A percentile compares a stretch with the other conserved stretches of the same genome.
Conservation (phyloP, 73 alveolate species). For the Paramecium tetraurelia region DNA sequence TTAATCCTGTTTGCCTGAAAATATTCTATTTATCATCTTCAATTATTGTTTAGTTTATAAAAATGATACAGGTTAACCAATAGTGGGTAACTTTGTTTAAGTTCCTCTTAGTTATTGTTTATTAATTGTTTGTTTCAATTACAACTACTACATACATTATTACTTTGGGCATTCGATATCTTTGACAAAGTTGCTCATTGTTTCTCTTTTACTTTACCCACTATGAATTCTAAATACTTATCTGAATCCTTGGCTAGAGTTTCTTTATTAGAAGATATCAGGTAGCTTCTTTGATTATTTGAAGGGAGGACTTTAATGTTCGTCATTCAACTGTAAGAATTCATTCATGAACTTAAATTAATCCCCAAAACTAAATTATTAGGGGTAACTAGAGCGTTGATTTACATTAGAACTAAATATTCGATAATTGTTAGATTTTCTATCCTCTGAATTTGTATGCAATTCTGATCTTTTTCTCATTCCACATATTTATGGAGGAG, state of each 20-base stretch:
- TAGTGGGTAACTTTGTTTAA: not conserved
- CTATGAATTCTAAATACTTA: not conserved
- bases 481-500: conserved; percentile 2
- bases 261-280: not conserved
- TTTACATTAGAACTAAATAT: conserved; percentile 34
- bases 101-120: not conserved
- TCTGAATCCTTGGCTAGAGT: conserved; percentile 25
- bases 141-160: not conserved
- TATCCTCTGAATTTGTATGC: conserved; percentile 2
- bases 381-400: conserved; percentile 28
- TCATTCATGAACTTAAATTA: not conserved
- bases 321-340: not conserved
- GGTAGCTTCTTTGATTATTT: not conserved
- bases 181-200: not conserved
- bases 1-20: conserved; percentile 38
- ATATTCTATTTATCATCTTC: conserved; percentile 29
- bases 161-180: not conserved
- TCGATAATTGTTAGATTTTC: conserved; percentile 23
- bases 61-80: not conserved
- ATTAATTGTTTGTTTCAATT: not conserved
- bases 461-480: not conserved
- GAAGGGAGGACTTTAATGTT: not conserved
- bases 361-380: not conserved
- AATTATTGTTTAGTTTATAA: conserved; percentile 19
- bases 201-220: not conserved